These are phyloP conservation scores for Picea glauca DNA, from an alignment of 75 land plant species.

Conservation along the genomic window DNA sequence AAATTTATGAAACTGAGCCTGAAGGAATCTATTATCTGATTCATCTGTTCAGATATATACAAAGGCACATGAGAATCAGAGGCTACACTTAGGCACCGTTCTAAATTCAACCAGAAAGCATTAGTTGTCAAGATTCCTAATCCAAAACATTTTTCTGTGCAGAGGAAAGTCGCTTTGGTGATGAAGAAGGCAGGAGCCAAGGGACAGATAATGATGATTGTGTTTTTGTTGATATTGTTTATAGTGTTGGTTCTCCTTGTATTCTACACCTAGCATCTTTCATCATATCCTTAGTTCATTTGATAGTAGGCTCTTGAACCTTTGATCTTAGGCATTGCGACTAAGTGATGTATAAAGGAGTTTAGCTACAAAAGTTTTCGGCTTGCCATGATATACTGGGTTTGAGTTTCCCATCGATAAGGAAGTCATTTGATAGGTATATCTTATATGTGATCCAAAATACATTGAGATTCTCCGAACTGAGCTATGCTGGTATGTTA, in stretches of 20 bases:
- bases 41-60: no score
- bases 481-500: no score
- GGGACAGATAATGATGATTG: constrained; percentile 87
- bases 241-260: constrained; percentile 72
- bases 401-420: no score
- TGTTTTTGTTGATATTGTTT: constrained; percentile 61
- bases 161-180: constrained; percentile 86
- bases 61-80: not conserved
- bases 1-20: not conserved
- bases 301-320: not conserved
- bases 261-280: constrained; percentile 43
- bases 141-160: constrained; percentile 16
- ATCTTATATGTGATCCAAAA: no score
- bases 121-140: not conserved
- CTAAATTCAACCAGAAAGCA: not conserved
- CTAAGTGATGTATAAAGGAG: not conserved
- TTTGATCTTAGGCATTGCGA: not conserved
- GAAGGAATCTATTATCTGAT: no score
- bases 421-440: no score
- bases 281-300: not conserved
- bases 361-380: not conserved
- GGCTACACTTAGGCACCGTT: not conserved
- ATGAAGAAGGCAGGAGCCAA: constrained; percentile 86
- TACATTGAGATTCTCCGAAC: no score
- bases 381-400: not conserved